Evolutionary conservation across 73 alveolate species (phyloP).

Genomic region (Effrenium voratum): DNA sequence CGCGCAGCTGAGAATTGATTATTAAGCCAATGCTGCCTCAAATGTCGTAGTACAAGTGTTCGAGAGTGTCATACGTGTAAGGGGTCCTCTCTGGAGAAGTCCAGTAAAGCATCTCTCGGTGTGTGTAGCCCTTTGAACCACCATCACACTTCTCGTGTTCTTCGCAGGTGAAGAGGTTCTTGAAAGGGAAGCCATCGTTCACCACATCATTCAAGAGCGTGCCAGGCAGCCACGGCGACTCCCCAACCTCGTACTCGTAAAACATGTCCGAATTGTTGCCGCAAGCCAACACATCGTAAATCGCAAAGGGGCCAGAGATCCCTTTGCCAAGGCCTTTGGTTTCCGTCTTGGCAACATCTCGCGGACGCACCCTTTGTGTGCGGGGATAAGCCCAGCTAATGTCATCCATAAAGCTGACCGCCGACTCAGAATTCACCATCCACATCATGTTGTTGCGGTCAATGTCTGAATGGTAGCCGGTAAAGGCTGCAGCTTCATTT

Average conservation of each 20-base stretch:
- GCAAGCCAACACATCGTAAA: slow-evolving; percentile 22
- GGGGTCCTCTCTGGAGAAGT: slow-evolving; percentile 30
- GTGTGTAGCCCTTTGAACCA: slow-evolving; percentile 28
- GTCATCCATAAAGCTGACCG: no score
- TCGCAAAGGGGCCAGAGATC: slow-evolving; percentile 33
- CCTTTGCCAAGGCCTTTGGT: slow-evolving; percentile 1
- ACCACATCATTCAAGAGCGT: neutral
- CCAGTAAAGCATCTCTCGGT: slow-evolving; percentile 52
- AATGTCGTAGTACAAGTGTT: slow-evolving; percentile 57
- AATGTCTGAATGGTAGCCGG: slow-evolving; percentile 72
- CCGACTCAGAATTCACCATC: slow-evolving; percentile 27
- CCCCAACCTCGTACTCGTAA: neutral
- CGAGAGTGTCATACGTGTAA: slow-evolving; percentile 58
- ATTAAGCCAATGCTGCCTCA: no score
- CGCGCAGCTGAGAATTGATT: no score
- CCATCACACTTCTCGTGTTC: neutral
- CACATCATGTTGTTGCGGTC: slow-evolving; percentile 75
- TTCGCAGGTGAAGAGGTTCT: neutral
- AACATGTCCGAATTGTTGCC: neutral
- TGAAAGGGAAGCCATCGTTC: neutral
- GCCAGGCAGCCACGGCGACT: slow-evolving; percentile 18
- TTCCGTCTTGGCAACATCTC: neutral
- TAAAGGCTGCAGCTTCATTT: slow-evolving; percentile 43
- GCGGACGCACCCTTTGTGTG: neutral
- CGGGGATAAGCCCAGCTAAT: neutral